Evolutionary conservation across 495 filamentous ascomycete species (phyloP), one percentile per base, ranked within the genome.

Genomic region (Neurospora pannonica): DNA sequence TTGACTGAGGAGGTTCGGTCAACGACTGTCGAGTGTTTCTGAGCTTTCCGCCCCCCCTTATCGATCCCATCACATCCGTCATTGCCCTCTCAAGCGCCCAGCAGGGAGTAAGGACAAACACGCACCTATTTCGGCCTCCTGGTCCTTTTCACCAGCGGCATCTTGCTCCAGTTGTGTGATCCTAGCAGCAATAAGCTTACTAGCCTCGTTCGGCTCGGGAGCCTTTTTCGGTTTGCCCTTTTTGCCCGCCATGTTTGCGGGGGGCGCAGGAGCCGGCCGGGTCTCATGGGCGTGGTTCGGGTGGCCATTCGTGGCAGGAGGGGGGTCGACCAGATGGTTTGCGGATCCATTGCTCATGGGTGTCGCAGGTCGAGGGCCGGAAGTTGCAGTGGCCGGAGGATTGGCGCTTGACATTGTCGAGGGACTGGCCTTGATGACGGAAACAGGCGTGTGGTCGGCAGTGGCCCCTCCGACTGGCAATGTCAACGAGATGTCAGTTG

Each of bases 81-180:
- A 73, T 13, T 8, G 43, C 24, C 60, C 21, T 9, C 21, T 37
- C 19, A n/a, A 17, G 10, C 11, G 38, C 38, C 60, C 28, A 28
- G 37, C 31, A 70, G 11, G 73, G 69, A 43, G 36, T 31, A n/a
- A 21, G 37, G n/a, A 70, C 69, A 34, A 72, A 62, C 24, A 94
- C 95, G 80, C 87, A 98, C 95, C 96, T 82, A 99, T 98, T 85
- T 98, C 96, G 73, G 89, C 90, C 81, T 97, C 94, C 82, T 98
- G 93, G 75, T 98, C 95, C 84, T 96, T 97, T 77, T 98, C 95
- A 71, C 93, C 93, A 31, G 94, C 94, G 71, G 91, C 91, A 86
- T 97, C 94, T 43, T 92, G 90, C 82, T 99, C 96, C 76, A 99
- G 84, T 85, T 98, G 97, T 34, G 94, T 95, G 77, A 99, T 98